These are phyloP conservation scores for Salix koriyanagi DNA, from an alignment of 345 rosid species.

Conservation along the genomic window DNA sequence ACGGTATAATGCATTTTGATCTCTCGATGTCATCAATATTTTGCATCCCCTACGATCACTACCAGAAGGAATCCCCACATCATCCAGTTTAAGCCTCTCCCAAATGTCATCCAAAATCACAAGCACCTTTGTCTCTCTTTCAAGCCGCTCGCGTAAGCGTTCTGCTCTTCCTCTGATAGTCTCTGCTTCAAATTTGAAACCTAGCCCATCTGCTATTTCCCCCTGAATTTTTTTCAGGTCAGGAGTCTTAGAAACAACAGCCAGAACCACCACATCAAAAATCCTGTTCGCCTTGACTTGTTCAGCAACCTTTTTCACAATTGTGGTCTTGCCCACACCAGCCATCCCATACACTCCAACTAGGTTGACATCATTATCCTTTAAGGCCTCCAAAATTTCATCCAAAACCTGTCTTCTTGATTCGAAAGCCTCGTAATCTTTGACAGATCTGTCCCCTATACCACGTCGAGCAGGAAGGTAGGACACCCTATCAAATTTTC, in stretches of 20 bases:
- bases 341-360: constrained; percentile 7
- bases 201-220: too few relatives aligned
- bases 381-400: neutral
- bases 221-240: too few relatives aligned
- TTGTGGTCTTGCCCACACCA: constrained; percentile 15
- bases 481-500: neutral
- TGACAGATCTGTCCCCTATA: too few relatives aligned
- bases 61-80: too few relatives aligned
- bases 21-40: constrained; percentile 6
- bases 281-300: neutral
- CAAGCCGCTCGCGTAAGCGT: too few relatives aligned
- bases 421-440: too few relatives aligned
- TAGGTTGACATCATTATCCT: neutral
- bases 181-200: too few relatives aligned
- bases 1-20: neutral
- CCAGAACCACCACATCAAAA: constrained; percentile 6
- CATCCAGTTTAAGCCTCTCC: too few relatives aligned
- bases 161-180: too few relatives aligned
- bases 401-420: neutral
- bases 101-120: too few relatives aligned
- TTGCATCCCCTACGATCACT: too few relatives aligned
- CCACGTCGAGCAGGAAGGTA: too few relatives aligned
- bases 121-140: neutral
- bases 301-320: constrained; percentile 1
- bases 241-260: neutral